These are phyloP conservation scores for Kingdonia uniflora DNA, from an alignment of 164 flowering plant genomes.

Conservation along the genomic window DNA sequence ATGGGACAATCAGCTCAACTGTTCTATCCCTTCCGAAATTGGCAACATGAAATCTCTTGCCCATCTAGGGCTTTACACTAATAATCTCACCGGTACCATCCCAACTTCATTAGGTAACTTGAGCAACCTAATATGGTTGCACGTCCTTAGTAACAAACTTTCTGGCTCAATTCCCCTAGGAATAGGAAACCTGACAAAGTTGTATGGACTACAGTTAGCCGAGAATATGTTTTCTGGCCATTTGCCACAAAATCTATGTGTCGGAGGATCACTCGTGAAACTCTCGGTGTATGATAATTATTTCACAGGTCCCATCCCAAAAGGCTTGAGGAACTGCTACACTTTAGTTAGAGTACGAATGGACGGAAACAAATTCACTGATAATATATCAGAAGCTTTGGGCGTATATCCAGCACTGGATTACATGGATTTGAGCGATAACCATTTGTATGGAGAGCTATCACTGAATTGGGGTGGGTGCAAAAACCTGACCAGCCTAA, in stretches of 20 bases:
- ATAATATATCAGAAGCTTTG: background rate
- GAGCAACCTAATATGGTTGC: background rate
- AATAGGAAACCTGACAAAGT: background rate
- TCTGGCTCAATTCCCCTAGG: background rate
- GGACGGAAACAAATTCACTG: background rate
- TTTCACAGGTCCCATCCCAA: constrained; percentile 1
- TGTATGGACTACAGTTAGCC: background rate
- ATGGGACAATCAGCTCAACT: background rate
- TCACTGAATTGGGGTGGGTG: background rate
- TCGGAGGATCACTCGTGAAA: background rate
- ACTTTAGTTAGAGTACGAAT: background rate
- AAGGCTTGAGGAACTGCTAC: background rate
- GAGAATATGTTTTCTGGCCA: background rate
- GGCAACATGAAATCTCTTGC: background rate
- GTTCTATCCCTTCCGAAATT: background rate
- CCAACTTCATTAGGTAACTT: background rate
- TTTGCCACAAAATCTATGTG: background rate
- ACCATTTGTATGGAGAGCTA: background rate
- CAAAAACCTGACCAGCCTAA: background rate
- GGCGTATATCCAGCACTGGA: background rate
- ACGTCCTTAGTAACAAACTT: background rate
- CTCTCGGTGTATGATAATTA: background rate
- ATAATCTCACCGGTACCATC: constrained; percentile 1
- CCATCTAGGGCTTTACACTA: background rate
- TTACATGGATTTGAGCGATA: constrained; percentile 1